These are phyloP conservation scores for Schizochytrium sp. DNA, from an alignment of 108 stramenopile genomes.

Conservation along the genomic window DNA sequence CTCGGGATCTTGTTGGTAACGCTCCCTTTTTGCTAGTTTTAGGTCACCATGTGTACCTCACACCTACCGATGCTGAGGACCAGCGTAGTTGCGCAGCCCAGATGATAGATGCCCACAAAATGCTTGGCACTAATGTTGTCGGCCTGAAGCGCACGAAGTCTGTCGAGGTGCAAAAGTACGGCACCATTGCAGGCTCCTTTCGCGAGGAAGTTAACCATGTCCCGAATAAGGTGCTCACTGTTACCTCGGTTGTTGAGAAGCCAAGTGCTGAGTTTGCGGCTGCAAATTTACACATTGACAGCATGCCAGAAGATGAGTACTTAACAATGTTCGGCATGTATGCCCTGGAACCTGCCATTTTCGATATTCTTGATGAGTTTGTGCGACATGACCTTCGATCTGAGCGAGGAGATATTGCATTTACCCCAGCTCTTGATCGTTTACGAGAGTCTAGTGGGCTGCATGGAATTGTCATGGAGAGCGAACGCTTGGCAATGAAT, in stretches of 20 bases:
- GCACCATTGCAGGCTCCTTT: slow-evolving; percentile 9
- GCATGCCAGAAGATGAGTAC: neutral
- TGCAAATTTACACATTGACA: neutral
- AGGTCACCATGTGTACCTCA: slow-evolving; percentile 57
- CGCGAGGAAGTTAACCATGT: neutral
- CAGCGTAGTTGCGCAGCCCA: slow-evolving; percentile 37
- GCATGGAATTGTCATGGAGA: neutral
- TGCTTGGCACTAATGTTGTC: slow-evolving; percentile 24
- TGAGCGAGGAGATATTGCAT: slow-evolving; percentile 29
- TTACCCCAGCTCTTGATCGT: slow-evolving; percentile 26
- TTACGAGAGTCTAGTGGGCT: slow-evolving; percentile 9
- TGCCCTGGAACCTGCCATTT: slow-evolving; percentile 35
- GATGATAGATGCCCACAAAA: slow-evolving; percentile 37
- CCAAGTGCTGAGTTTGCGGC: neutral
- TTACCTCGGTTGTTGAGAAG: slow-evolving; percentile 52
- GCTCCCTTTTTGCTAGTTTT: slow-evolving; percentile 60
- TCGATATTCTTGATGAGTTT: slow-evolving; percentile 50
- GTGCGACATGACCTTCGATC: slow-evolving; percentile 21
- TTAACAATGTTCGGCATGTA: slow-evolving; percentile 64
- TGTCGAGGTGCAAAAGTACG: neutral
- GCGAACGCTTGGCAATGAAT: neutral
- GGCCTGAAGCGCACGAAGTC: neutral
- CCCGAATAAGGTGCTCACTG: neutral
- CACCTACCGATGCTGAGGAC: neutral
- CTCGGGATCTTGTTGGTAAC: neutral